Evolutionary conservation across 805 yeast species (phyloP).

Genomic region (Lachancea mirantina): DNA sequence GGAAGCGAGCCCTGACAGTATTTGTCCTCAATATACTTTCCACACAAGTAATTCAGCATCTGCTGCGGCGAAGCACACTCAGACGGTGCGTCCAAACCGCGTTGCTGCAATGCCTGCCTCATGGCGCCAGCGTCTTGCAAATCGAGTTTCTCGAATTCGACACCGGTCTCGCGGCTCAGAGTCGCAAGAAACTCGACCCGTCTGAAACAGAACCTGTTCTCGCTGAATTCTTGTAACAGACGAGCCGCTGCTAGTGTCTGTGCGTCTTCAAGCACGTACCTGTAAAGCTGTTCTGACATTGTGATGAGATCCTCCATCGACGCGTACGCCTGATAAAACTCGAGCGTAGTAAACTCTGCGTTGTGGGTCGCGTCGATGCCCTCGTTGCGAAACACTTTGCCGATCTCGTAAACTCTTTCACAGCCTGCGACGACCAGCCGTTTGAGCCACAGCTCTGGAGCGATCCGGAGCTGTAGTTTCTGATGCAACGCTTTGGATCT

Average conservation of each 20-base stretch:
- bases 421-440: slow-evolving; percentile 76
- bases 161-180: slow-evolving; percentile 17
- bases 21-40: slow-evolving; percentile 55
- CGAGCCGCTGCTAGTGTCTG: slow-evolving; percentile 6
- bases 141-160: slow-evolving; percentile 25
- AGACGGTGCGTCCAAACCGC: slow-evolving; percentile 25
- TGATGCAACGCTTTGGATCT: slow-evolving; percentile 30
- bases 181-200: slow-evolving; percentile 29
- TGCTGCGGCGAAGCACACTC: slow-evolving; percentile 44
- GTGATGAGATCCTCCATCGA: slow-evolving; percentile 58
- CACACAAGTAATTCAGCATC: slow-evolving; percentile 58
- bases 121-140: slow-evolving; percentile 23
- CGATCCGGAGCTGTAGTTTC: slow-evolving; percentile 63
- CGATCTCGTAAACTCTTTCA: slow-evolving; percentile 81
- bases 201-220: slow-evolving; percentile 22
- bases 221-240: slow-evolving; percentile 10
- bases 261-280: slow-evolving; percentile 33
- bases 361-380: slow-evolving; percentile 90
- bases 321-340: slow-evolving; percentile 72
- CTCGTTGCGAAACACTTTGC: slow-evolving; percentile 81
- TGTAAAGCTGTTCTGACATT: slow-evolving; percentile 54
- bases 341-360: slow-evolving; percentile 89
- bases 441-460: slow-evolving; percentile 94
- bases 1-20: slow-evolving; percentile 45
- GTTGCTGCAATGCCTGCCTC: slow-evolving; percentile 2